Evolutionary conservation across 2,329 filamentous ascomycete genomes (phyloP), one percentile per base, ranked within the genome.

Genomic region (Microcyclospora tardicrescens): DNA sequence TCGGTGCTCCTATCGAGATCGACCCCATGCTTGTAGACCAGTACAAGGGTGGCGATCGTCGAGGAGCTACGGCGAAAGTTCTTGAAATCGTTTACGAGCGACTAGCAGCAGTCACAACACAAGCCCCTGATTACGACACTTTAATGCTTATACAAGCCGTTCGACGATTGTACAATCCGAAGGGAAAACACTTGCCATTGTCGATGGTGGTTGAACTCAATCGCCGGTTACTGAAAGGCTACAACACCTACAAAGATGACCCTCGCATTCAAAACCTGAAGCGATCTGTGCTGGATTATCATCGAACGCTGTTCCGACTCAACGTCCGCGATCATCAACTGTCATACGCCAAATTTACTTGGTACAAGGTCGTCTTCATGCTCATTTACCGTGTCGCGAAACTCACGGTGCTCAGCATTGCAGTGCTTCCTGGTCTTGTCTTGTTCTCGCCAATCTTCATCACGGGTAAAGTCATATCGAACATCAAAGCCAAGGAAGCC

Each of bases 101-200:
- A 28, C 72, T 96, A 35, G 78, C 83, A 45, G 75, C 87, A 2
- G 91, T 96, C 40, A 96, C 89, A 3, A 86, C 95, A 30, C 89
- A 84, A 11, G 79, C 84, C 29, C 87, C 89, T 2, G 85, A 96
- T 61, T 95, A 94, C 61, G 89, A 96, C 53, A 96, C 89, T 3
- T 70, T 96, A 15, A 94, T 94, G 87, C 73, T 93, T 50, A 93
- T 96, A 42, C 91, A 96, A 72, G 87, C 89, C 29, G 89, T 87
- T 6, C 77, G 91, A 45, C 77, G 91, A 36, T 70, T 98, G 19
- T 98, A 98, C 65, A 95, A 93, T 55, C 84, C 86, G 10, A 91
- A 85, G 36, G 85, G 86, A 51, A 94, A 89, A 66, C 94, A 93
- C 61, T 71, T 96, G 29, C 89, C 89, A 6, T 71, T 96, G 15